phyloP scores from a whole-genome alignment of 306 rosid species.

The Betula pendula region DNA sequence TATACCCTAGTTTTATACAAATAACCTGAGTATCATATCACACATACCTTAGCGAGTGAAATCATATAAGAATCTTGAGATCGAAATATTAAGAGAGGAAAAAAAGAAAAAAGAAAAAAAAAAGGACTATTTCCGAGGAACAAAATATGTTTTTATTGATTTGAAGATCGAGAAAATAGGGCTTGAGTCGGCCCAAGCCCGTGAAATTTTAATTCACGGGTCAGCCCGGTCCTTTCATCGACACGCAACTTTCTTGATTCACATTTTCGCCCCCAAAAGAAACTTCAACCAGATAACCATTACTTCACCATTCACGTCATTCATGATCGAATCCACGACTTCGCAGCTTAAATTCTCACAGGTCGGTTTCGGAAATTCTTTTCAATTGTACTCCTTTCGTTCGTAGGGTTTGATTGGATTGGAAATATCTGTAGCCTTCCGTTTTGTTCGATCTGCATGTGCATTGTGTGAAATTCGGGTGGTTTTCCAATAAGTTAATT shows the following conservation, averaged over 20 bases:
- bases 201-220: background rate
- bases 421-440: background rate
- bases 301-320: too few species aligned
- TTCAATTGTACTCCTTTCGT: background rate
- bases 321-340: background rate
- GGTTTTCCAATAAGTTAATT: background rate
- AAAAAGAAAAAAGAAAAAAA: too few species aligned
- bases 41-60: too few species aligned
- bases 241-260: background rate
- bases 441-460: background rate
- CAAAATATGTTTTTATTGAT: too few species aligned
- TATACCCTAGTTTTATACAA: too few species aligned
- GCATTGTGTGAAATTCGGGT: background rate
- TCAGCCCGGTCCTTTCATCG: background rate
- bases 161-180: too few species aligned
- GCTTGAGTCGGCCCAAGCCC: background rate
- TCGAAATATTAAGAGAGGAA: too few species aligned
- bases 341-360: background rate
- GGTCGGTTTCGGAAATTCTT: conserved; percentile 5
- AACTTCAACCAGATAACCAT: too few species aligned
- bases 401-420: background rate
- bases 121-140: too few species aligned
- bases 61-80: too few species aligned
- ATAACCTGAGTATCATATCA: too few species aligned
- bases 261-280: background rate